Percentiles rank a stretch among this genome's conserved stretches.
phyloP scores from a whole-genome alignment of 2,329 filamentous ascomycete genomes.

The Hansfordia pulvinata region DNA sequence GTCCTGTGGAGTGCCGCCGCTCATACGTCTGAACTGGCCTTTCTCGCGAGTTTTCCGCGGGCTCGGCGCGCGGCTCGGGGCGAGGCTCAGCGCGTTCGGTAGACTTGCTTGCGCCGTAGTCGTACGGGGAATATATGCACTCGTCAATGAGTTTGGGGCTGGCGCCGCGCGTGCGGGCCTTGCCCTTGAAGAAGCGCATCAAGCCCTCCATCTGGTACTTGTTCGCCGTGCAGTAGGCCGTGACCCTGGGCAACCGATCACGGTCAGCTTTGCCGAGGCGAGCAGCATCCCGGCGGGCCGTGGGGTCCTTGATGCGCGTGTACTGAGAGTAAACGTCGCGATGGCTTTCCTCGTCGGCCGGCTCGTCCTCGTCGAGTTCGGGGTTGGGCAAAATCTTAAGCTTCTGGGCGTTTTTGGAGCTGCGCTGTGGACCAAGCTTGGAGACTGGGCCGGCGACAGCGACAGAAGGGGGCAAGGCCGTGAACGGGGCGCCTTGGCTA shows the following conservation, averaged over 20 bases:
- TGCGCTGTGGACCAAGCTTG: conserved; percentile 90
- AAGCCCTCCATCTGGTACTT: conserved; percentile 82
- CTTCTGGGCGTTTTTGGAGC: conserved; percentile 91
- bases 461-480: conserved; percentile 22
- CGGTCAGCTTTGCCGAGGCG: conserved; percentile 87
- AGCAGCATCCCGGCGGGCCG: conserved; percentile 81
- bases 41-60: conserved; percentile 16
- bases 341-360: conserved; percentile 73
- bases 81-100: too few species aligned
- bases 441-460: conserved; percentile 22
- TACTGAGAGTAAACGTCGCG: conserved; percentile 97
- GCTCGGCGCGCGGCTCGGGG: conserved; percentile 23
- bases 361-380: conserved; percentile 60
- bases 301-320: conserved; percentile 93
- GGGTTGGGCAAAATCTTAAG: conserved; percentile 92
- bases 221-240: conserved; percentile 91
- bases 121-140: conserved; percentile 92
- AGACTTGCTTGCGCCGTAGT: conserved; percentile 42
- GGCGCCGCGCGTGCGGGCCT: conserved; percentile 61
- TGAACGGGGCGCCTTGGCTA: conserved; percentile 55
- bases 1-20: conserved; percentile 64
- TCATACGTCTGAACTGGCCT: conserved; percentile 36
- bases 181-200: conserved; percentile 82
- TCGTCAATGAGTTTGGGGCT: conserved; percentile 92
- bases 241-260: conserved; percentile 75